Base-by-base conservation (phyloP, 1,284 basidiomycete genomes). In the Cronartium quercuum region DNA sequence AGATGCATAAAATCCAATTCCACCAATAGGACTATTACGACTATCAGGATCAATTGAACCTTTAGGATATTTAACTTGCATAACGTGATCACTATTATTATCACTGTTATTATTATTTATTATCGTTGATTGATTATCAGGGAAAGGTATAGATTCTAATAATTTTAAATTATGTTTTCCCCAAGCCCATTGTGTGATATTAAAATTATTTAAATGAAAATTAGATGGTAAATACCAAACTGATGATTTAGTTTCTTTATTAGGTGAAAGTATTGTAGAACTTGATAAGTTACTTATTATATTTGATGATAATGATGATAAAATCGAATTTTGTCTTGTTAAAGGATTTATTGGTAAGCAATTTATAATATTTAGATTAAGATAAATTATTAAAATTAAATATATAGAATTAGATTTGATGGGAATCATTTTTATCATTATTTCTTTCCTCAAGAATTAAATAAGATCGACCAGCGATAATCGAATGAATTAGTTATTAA, bases 51-150 rank as follows among this genome's bases (percentile, higher is more conserved):
- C 24, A 24, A 42, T 42, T 4, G 41, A 66, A 40, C 63, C 63
- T 66, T 66, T 66, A n/a, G 63, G 63, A 66, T 66, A 66, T 29
- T 21, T 15, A 12, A 66, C 63, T 66, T 66, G 63, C 35, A 66
- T 42, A 6, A 66, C 63, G 13, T n/a, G 21, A 57, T 57, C 51
- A 57, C 29, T 57, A 57, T 57, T 57, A 6, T n/a, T 21, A 24
- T 57, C n/a, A n/a, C 21, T 21, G 60, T 62, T 62, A 15, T 18
- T 7, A 35, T 38, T 62, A 10, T 34, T 38, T 7, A 21, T n/a
- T 9, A 6, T 21, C 10, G 21, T 57, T 10, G 29, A 21, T 57
- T 21, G 21, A 21, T 21, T 9, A 57, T 57, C 51, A 24, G 60
- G 37, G 18, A 24, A n/a, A 37, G 60, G 60, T 57, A 57, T 57